A percentile compares a stretch with the other conserved stretches of the same genome.
Evolutionary conservation across 2,329 filamentous ascomycete genomes (phyloP).

Genomic region (Arthroderma sp.): DNA sequence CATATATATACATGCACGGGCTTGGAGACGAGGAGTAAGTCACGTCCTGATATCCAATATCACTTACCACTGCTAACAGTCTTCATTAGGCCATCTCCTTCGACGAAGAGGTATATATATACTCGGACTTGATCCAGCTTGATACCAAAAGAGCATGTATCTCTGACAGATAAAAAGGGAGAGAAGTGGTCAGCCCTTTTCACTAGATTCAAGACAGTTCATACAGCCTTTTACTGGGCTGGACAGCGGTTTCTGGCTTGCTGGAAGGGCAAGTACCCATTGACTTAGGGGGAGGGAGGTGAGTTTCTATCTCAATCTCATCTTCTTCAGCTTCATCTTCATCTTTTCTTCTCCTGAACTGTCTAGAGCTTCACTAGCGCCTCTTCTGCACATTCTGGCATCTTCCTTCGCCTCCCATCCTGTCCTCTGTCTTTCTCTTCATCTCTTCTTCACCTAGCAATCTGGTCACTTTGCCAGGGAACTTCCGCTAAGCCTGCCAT

Average conservation of each 20-base stretch:
- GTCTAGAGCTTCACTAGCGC: background rate
- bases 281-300: too few species aligned
- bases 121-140: too few species aligned
- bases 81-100: too few species aligned
- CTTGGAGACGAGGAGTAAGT: too few species aligned
- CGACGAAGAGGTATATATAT: too few species aligned
- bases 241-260: background rate
- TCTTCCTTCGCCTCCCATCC: background rate
- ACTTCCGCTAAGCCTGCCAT: background rate
- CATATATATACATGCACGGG: too few species aligned
- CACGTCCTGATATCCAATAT: too few species aligned
- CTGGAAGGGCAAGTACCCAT: background rate
- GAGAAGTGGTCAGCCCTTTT: too few species aligned
- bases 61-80: too few species aligned
- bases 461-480: background rate
- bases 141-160: too few species aligned
- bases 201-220: background rate
- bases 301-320: background rate
- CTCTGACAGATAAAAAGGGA: too few species aligned
- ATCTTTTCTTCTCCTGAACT: background rate
- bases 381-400: background rate
- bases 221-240: background rate
- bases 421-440: background rate
- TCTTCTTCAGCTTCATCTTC: background rate
- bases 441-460: too few species aligned